These are phyloP conservation scores for Avena atlantica DNA, from an alignment of 176 grass and related monocot genomes.

Conservation along the genomic window DNA sequence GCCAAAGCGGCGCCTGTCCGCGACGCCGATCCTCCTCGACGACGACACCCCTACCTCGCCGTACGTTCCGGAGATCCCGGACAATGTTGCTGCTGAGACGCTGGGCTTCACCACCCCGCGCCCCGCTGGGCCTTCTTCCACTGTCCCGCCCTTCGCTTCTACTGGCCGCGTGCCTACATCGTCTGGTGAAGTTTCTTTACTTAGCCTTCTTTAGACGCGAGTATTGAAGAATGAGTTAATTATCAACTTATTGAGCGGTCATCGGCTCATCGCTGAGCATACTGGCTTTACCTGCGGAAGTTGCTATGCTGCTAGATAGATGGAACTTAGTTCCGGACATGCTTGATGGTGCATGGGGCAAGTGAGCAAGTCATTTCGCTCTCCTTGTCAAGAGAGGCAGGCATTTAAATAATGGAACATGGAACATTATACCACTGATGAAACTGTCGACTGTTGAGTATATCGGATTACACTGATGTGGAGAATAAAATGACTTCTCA, in stretches of 20 bases:
- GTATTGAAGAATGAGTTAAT: neutral
- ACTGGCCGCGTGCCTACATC: neutral
- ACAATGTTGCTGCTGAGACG: conserved; percentile 4
- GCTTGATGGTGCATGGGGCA: neutral
- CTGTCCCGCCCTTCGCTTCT: neutral
- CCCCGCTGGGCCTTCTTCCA: neutral
- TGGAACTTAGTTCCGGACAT: neutral
- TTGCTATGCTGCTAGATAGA: neutral
- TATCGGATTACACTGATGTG: neutral
- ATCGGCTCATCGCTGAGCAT: neutral
- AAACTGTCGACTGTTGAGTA: neutral
- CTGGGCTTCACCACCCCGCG: conserved; percentile 16
- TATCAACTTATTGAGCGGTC: neutral
- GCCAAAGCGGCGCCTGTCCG: conserved; percentile 34
- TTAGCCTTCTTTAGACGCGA: neutral
- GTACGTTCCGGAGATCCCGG: conserved; percentile 13
- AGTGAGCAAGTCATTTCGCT: neutral
- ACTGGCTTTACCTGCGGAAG: neutral
- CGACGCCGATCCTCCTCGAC: conserved; percentile 20
- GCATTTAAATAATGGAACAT: neutral
- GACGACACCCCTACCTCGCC: conserved; percentile 37
- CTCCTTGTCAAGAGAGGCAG: neutral
- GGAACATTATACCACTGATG: neutral
- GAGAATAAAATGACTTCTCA: neutral
- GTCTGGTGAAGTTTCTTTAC: conserved; percentile 23